A percentile compares a stretch with the other conserved stretches of the same genome.
These are phyloP conservation scores for Calophaca sinica DNA, from an alignment of 306 rosid genomes.

Conservation along the genomic window DNA sequence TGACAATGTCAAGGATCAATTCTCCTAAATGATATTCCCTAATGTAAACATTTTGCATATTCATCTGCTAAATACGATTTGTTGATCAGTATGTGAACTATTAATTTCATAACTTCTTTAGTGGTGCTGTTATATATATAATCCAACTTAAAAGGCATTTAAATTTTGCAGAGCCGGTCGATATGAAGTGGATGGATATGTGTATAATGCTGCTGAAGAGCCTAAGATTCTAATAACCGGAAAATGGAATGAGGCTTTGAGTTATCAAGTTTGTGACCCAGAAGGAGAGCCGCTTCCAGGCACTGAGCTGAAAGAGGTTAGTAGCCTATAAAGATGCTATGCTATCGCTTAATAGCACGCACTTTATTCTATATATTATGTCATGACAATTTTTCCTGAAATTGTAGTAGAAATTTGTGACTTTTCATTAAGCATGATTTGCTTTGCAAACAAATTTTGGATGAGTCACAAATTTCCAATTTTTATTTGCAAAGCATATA, in stretches of 20 bases:
- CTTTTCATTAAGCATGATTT: not conserved
- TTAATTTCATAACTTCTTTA: not conserved
- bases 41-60: constrained; percentile 5
- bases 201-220: constrained; percentile 81
- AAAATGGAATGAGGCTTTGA: constrained; percentile 87
- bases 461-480: not conserved
- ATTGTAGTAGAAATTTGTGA: constrained; percentile 5
- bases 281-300: constrained; percentile 95
- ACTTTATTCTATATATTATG: constrained; percentile 5
- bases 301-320: constrained; percentile 86
- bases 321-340: constrained; percentile 26
- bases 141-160: constrained; percentile 39
- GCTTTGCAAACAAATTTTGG: not conserved
- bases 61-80: not conserved
- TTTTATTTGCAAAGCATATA: constrained; percentile 16
- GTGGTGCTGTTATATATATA: not conserved
- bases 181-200: constrained; percentile 93
- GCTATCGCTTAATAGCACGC: not conserved
- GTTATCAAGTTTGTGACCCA: constrained; percentile 83
- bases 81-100: constrained; percentile 12
- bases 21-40: not conserved
- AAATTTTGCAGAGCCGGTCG: constrained; percentile 74
- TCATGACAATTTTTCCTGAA: not conserved
- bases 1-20: too few species aligned
- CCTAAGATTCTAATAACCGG: constrained; percentile 91